Evolutionary conservation across 2,329 filamentous ascomycete genomes (phyloP).

Genomic region (Calonectria pseudoturangicola): DNA sequence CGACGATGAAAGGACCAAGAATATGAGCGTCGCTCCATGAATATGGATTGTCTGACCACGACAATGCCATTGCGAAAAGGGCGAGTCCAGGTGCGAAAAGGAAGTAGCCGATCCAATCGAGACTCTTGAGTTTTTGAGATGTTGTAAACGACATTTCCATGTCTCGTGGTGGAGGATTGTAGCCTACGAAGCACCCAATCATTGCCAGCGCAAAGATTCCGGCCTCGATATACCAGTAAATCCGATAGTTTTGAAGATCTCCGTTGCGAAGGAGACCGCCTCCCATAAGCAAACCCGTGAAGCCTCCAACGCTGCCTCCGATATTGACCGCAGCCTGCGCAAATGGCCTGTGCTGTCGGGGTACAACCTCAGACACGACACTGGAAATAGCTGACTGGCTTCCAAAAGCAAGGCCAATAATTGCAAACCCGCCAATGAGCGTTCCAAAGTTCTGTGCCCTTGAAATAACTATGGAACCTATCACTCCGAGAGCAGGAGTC

Average conservation of each 20-base stretch:
- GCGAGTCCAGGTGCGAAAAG: constrained; percentile 6
- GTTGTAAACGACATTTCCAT: background rate
- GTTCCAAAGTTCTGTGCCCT: constrained; percentile 9
- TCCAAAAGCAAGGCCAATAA: background rate
- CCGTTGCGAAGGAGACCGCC: constrained; percentile 6
- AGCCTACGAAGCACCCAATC: background rate
- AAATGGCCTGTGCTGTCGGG: background rate
- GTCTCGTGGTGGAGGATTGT: constrained; percentile 10
- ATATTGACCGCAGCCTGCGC: constrained; percentile 1
- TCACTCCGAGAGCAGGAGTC: background rate
- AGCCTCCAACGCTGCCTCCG: constrained; percentile 7
- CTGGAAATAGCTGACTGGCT: background rate
- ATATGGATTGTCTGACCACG: constrained; percentile 12
- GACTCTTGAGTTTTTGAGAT: background rate
- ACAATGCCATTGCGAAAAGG: constrained; percentile 7
- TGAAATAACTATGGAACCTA: background rate
- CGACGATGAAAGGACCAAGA: constrained; percentile 1
- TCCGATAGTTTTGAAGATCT: constrained; percentile 3
- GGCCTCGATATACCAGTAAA: constrained; percentile 16
- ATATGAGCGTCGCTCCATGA: constrained; percentile 16
- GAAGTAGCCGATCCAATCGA: constrained; percentile 7
- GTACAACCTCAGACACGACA: constrained; percentile 9
- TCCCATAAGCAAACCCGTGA: background rate
- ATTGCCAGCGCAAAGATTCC: constrained; percentile 9
- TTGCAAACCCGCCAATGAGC: background rate